Evolutionary conservation across 2,329 filamentous ascomycete genomes (phyloP).

Genomic region (Aspergillus japonicus): DNA sequence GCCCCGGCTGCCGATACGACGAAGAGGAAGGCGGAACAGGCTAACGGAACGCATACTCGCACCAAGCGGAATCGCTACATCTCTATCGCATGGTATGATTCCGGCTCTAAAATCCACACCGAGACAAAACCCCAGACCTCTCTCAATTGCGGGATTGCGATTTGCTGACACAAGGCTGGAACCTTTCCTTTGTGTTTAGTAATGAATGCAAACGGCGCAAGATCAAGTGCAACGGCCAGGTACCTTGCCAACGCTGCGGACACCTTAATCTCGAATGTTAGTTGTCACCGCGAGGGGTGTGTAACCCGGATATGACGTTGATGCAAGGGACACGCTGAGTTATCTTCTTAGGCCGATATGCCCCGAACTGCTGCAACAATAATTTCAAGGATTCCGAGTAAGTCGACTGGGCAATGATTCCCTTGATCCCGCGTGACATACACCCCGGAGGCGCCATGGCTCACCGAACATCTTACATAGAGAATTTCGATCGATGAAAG

Average conservation of each 20-base stretch:
- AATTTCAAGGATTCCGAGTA: slow-evolving; percentile 86
- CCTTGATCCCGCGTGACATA: background rate
- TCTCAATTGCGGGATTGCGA: background rate
- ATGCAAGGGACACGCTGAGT: slow-evolving; percentile 1
- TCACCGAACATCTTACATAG: slow-evolving; percentile 30
- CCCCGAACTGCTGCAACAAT: slow-evolving; percentile 67
- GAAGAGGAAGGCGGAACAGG: slow-evolving; percentile 46
- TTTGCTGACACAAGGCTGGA: slow-evolving; percentile 13
- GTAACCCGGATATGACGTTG: background rate
- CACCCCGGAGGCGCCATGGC: background rate
- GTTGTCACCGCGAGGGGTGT: slow-evolving; percentile 10
- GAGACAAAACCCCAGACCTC: background rate
- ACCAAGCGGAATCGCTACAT: slow-evolving; percentile 67
- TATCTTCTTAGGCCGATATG: slow-evolving; percentile 52
- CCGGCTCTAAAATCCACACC: slow-evolving; percentile 8
- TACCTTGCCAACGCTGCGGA: slow-evolving; percentile 64
- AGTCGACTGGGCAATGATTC: slow-evolving; percentile 19
- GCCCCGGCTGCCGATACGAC: slow-evolving; percentile 27
- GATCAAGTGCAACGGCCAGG: slow-evolving; percentile 67
- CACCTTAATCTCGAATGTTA: slow-evolving; percentile 61
- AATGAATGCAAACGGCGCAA: slow-evolving; percentile 67
- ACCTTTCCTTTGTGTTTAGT: slow-evolving; percentile 32
- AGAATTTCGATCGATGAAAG: slow-evolving; percentile 79
- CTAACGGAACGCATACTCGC: slow-evolving; percentile 51
- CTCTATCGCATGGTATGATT: slow-evolving; percentile 62